Evolutionary conservation across 257 asterid genomes (phyloP).

Genomic region (Penstemon newberryi): DNA sequence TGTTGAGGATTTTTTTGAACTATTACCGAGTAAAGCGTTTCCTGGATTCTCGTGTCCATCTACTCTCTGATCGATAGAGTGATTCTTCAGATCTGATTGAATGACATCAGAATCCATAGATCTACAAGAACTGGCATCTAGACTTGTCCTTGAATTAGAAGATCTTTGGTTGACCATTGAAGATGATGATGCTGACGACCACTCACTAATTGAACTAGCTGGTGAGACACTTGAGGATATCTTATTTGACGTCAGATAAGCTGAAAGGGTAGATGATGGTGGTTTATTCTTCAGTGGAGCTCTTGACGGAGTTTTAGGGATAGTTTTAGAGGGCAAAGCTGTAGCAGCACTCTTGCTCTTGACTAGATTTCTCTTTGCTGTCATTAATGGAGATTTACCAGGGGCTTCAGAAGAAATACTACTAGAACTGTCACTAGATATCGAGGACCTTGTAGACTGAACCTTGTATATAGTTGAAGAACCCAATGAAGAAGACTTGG

Average conservation of each 20-base stretch:
- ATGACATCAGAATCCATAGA: constrained; percentile 44
- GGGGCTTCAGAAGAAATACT: constrained; percentile 46
- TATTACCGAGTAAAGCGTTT: constrained; percentile 33
- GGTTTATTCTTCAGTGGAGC: constrained; percentile 44
- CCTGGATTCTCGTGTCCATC: constrained; percentile 38
- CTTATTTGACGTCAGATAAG: constrained; percentile 54
- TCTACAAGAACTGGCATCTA: constrained; percentile 57
- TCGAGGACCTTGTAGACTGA: constrained; percentile 56
- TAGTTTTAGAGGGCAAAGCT: constrained; percentile 44
- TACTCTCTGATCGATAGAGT: constrained; percentile 38
- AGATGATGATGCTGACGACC: constrained; percentile 88
- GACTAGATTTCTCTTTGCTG: constrained; percentile 54
- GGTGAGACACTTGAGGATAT: constrained; percentile 71
- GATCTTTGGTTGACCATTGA: constrained; percentile 49
- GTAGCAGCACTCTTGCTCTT: constrained; percentile 38
- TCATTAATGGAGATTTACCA: constrained; percentile 42
- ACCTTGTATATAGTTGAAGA: constrained; percentile 46
- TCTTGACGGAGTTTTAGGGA: constrained; percentile 56
- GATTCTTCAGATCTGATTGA: constrained; percentile 34
- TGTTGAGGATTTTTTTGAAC: constrained; percentile 41
- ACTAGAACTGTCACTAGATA: constrained; percentile 56
- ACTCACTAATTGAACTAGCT: constrained; percentile 90
- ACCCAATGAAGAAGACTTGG: constrained; percentile 46
- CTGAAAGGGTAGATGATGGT: constrained; percentile 51
- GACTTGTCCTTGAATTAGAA: constrained; percentile 59